Percentiles rank a stretch among this genome's conserved stretches.
Evolutionary conservation across 2,329 filamentous ascomycete species (phyloP).

Genomic region (Tolypocladium cylindrosporum): DNA sequence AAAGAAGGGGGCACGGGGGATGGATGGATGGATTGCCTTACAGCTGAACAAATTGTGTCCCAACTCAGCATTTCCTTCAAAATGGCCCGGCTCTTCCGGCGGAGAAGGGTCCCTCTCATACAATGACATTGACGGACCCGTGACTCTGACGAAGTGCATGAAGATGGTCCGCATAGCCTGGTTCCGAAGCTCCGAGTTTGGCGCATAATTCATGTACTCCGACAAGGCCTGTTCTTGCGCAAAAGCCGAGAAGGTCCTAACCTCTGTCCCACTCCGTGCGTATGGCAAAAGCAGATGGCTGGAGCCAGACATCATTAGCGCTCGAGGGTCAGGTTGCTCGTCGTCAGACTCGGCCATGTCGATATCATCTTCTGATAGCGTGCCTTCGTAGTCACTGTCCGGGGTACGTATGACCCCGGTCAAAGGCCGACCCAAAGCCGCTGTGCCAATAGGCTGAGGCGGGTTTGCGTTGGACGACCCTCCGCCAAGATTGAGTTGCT

Average conservation of each 20-base stretch:
- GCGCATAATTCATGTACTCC: slow-evolving; percentile 55
- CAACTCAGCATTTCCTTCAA: slow-evolving; percentile 48
- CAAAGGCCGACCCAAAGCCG: background rate
- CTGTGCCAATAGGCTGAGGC: background rate
- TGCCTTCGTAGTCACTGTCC: slow-evolving; percentile 1
- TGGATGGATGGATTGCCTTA: slow-evolving; percentile 21
- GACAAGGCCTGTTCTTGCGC: slow-evolving; percentile 43
- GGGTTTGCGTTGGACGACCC: background rate
- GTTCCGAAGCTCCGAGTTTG: slow-evolving; percentile 67
- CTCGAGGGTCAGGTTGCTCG: slow-evolving; percentile 31
- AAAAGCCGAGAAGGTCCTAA: slow-evolving; percentile 39
- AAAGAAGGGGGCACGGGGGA: background rate
- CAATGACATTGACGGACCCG: slow-evolving; percentile 74
- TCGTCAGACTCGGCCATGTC: slow-evolving; percentile 54
- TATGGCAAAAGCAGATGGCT: slow-evolving; percentile 24
- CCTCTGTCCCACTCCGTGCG: slow-evolving; percentile 26
- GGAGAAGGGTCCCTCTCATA: slow-evolving; percentile 78
- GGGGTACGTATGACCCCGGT: background rate
- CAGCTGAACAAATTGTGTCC: slow-evolving; percentile 58
- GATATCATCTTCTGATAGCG: slow-evolving; percentile 42
- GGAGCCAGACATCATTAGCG: slow-evolving; percentile 20
- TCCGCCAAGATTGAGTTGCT: background rate
- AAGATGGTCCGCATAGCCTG: slow-evolving; percentile 74
- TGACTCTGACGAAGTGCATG: slow-evolving; percentile 84
- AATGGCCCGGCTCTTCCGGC: slow-evolving; percentile 47